Evolutionary conservation across 2,329 filamentous ascomycete genomes (phyloP).

Genomic region (Geosmithia flava): DNA sequence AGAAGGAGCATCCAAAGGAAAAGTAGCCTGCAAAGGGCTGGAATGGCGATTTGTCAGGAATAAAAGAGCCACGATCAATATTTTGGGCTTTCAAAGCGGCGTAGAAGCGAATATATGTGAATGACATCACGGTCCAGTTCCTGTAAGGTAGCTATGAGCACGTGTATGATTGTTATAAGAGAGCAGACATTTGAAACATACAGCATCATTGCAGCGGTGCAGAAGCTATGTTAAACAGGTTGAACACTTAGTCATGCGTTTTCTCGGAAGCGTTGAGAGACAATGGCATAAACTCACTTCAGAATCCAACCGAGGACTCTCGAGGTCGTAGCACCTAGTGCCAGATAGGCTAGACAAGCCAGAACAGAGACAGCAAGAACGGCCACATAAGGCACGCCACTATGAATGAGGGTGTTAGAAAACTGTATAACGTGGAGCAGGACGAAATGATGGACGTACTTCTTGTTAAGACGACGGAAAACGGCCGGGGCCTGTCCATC

Average conservation of each 20-base stretch:
- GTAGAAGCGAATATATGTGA: constrained; percentile 4
- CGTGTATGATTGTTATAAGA: neutral
- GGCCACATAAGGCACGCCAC: constrained; percentile 1
- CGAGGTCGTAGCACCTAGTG: neutral
- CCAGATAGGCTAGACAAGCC: constrained; percentile 1
- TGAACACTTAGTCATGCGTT: neutral
- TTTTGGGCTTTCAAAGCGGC: constrained; percentile 2
- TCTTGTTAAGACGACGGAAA: constrained; percentile 2
- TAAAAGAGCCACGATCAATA: constrained; percentile 1
- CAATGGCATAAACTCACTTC: neutral
- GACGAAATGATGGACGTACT: neutral
- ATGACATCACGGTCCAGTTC: constrained; percentile 2
- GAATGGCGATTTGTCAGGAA: neutral
- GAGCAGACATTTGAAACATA: neutral
- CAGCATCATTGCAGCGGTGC: constrained; percentile 1
- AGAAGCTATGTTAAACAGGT: neutral
- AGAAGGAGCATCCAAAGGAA: constrained; percentile 1
- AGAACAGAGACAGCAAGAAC: constrained; percentile 1
- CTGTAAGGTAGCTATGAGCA: neutral
- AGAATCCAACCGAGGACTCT: constrained; percentile 2
- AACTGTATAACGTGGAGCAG: no score
- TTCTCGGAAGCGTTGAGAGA: neutral
- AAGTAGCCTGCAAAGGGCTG: constrained; percentile 2
- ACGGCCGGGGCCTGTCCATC: constrained; percentile 4
- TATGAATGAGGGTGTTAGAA: neutral